A percentile compares a stretch with the other conserved stretches of the same genome.
phyloP scores from a whole-genome alignment of 768 basidiomycete genomes.

The Melanogaster broomeanus region DNA sequence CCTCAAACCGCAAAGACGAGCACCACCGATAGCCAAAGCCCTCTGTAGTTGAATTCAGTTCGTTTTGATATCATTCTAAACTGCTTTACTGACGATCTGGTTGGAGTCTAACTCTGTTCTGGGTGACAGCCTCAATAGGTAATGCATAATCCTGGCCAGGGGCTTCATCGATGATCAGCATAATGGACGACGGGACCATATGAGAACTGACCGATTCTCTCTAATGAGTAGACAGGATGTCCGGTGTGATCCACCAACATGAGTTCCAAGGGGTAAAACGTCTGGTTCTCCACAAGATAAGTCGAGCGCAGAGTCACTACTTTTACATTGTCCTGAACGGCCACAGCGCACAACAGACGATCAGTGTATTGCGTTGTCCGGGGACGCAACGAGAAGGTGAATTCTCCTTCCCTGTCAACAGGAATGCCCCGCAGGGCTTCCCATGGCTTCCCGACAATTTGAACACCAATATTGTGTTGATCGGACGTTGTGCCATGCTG shows the following conservation, averaged over 20 bases:
- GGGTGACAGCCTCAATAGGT: slow-evolving; percentile 86
- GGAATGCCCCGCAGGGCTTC: slow-evolving; percentile 86
- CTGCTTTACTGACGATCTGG: slow-evolving; percentile 75
- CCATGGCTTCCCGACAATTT: slow-evolving; percentile 84
- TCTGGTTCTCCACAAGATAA: slow-evolving; percentile 87
- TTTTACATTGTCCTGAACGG: slow-evolving; percentile 90
- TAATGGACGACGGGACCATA: not conserved
- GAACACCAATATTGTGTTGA: slow-evolving; percentile 86
- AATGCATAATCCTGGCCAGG: slow-evolving; percentile 88
- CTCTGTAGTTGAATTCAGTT: slow-evolving; percentile 46
- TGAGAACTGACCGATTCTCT: slow-evolving; percentile 68
- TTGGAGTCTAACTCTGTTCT: slow-evolving; percentile 79
- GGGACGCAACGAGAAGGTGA: slow-evolving; percentile 83
- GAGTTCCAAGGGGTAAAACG: slow-evolving; percentile 89
- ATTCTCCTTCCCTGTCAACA: slow-evolving; percentile 94
- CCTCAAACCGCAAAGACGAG: slow-evolving; percentile 84
- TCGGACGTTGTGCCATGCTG: slow-evolving; percentile 53
- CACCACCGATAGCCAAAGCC: slow-evolving; percentile 98
- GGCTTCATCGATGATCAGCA: slow-evolving; percentile 70
- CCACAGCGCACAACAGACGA: slow-evolving; percentile 86
- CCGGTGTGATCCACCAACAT: slow-evolving; percentile 86
- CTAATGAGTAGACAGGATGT: slow-evolving; percentile 75
- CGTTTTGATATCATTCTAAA: not conserved
- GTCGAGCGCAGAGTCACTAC: slow-evolving; percentile 92
- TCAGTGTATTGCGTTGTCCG: slow-evolving; percentile 70